Conservation (phyloP, 2,329 filamentous ascomycete species). For the Aspergillus awamori region DNA sequence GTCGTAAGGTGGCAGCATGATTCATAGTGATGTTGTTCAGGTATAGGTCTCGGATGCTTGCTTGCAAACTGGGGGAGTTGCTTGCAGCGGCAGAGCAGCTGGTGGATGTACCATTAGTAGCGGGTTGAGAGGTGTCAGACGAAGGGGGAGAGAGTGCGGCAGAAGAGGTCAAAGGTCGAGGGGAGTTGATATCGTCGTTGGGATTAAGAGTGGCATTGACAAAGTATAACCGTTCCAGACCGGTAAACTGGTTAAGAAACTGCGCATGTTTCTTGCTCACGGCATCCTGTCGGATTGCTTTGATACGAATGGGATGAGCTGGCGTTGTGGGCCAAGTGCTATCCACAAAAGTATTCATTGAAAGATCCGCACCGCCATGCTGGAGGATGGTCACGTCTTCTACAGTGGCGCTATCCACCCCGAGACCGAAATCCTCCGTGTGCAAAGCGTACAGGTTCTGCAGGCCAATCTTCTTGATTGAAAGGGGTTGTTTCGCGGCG, state of each 20-base stretch:
- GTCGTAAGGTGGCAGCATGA: slow-evolving; percentile 56
- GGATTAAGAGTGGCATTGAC: slow-evolving; percentile 44
- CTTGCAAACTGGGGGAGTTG: slow-evolving; percentile 31
- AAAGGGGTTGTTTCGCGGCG: slow-evolving; percentile 49
- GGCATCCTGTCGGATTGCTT: slow-evolving; percentile 54
- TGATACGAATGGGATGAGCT: slow-evolving; percentile 42
- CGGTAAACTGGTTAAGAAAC: slow-evolving; percentile 47
- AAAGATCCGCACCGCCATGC: slow-evolving; percentile 50
- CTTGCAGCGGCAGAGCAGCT: slow-evolving; percentile 32
- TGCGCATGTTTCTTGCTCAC: slow-evolving; percentile 49
- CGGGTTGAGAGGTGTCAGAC: slow-evolving; percentile 22
- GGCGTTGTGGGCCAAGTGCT: slow-evolving; percentile 53
- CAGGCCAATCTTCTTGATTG: slow-evolving; percentile 55
- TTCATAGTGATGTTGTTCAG: slow-evolving; percentile 55
- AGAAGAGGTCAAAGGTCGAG: slow-evolving; percentile 25
- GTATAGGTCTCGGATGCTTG: slow-evolving; percentile 48
- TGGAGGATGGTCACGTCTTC: slow-evolving; percentile 59
- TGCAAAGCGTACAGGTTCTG: slow-evolving; percentile 63
- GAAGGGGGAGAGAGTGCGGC: slow-evolving; percentile 34
- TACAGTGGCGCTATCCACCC: slow-evolving; percentile 46
- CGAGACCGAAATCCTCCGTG: slow-evolving; percentile 48
- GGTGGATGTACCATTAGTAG: slow-evolving; percentile 20
- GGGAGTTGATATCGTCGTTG: slow-evolving; percentile 37
- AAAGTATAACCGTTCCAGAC: slow-evolving; percentile 57
- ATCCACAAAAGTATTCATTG: slow-evolving; percentile 57